A percentile compares a stretch with the other conserved stretches of the same genome.
Evolutionary conservation across 1,284 basidiomycete genomes (phyloP).

Genomic region (Apiotrichum sp.): DNA sequence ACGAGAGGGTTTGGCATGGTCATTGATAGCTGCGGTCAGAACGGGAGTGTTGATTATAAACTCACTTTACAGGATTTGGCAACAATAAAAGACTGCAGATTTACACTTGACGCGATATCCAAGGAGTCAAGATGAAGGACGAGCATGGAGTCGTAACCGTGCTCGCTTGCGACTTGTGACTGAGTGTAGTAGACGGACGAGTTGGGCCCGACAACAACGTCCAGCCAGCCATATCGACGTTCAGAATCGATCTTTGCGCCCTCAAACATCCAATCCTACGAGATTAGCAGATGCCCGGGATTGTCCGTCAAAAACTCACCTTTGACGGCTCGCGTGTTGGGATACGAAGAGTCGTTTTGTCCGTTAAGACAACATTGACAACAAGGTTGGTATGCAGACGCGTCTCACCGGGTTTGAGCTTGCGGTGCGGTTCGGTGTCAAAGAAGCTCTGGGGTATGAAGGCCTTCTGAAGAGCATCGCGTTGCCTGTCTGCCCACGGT

Average conservation of each 20-base stretch:
- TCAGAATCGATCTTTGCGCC: conserved; percentile 43
- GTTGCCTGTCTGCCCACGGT: conserved; percentile 88
- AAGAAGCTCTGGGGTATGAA: conserved; percentile 78
- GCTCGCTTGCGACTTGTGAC: conserved; percentile 65
- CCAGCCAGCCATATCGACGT: conserved; percentile 61
- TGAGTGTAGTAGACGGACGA: conserved; percentile 77
- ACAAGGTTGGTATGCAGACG: conserved; percentile 73
- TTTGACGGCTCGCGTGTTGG: conserved; percentile 71
- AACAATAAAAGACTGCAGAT: conserved; percentile 68
- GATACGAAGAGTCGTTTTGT: conserved; percentile 66
- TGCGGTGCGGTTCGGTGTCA: conserved; percentile 55
- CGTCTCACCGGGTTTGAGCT: conserved; percentile 65
- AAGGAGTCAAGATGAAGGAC: conserved; percentile 76
- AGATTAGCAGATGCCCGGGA: too few species aligned
- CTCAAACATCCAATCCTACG: conserved; percentile 34
- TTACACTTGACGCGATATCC: conserved; percentile 73
- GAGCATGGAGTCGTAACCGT: conserved; percentile 70
- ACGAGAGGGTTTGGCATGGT: conserved; percentile 50
- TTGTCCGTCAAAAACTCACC: neutral
- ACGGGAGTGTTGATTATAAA: conserved; percentile 12
- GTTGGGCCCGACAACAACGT: conserved; percentile 65
- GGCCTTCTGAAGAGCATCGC: conserved; percentile 65
- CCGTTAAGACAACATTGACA: conserved; percentile 72
- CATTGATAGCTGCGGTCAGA: conserved; percentile 30
- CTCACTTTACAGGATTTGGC: conserved; percentile 61